Evolutionary conservation across 2,329 filamentous ascomycete genomes (phyloP).

Genomic region (Paraconiothyrium sp.): DNA sequence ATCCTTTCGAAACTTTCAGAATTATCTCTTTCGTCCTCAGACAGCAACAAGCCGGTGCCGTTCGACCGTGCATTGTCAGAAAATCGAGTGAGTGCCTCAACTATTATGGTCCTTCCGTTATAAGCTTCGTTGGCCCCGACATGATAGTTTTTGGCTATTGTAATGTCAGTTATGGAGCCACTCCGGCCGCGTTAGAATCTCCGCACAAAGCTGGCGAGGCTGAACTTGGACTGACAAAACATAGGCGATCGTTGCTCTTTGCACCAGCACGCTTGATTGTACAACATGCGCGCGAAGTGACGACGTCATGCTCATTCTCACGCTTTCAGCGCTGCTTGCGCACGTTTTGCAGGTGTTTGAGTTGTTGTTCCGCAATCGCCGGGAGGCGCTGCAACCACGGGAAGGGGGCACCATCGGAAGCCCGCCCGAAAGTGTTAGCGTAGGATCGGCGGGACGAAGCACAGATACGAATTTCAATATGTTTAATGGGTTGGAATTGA

Average conservation of each 20-base stretch:
- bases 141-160: too few relatives aligned
- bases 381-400: not conserved
- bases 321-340: constrained; percentile 2
- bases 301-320: constrained; percentile 11
- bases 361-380: not conserved
- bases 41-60: not conserved
- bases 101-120: too few relatives aligned
- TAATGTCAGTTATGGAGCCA: too few relatives aligned
- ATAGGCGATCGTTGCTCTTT: constrained; percentile 6
- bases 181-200: too few relatives aligned
- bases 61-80: constrained; percentile 16
- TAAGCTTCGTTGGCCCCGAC: too few relatives aligned
- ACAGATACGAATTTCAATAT: not conserved
- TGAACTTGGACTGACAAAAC: too few relatives aligned
- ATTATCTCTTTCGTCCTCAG: constrained; percentile 5
- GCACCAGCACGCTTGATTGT: constrained; percentile 14
- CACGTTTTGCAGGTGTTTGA: constrained; percentile 6
- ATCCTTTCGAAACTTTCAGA: constrained; percentile 14
- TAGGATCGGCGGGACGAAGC: not conserved
- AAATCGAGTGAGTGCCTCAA: not conserved
- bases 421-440: not conserved
- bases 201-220: too few relatives aligned
- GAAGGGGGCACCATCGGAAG: not conserved
- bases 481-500: not conserved
- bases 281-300: not conserved